A percentile compares a stretch with the other conserved stretches of the same genome.
Conservation (phyloP, 176 grass and related monocot genomes). For the Coix lacrymajobi region DNA sequence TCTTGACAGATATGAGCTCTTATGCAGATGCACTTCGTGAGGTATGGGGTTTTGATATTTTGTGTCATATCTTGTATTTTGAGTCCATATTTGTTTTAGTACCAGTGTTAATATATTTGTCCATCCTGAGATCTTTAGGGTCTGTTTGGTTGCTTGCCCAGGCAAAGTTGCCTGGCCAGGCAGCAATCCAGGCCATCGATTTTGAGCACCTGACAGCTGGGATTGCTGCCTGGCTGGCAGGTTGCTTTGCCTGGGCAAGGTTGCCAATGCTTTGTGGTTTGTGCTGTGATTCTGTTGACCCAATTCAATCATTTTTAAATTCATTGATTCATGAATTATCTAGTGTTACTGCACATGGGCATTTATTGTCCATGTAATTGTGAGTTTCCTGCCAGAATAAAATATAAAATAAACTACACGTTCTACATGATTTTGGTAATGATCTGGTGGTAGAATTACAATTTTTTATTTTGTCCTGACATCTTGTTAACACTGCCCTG, state of each 20-base stretch:
- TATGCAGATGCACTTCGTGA: constrained; percentile 99
- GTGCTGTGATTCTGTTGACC: neutral
- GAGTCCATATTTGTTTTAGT: neutral
- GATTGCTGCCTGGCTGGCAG: neutral
- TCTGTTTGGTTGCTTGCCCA: neutral
- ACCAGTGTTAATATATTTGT: neutral
- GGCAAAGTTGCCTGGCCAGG: neutral
- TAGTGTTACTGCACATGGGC: neutral
- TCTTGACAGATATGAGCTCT: constrained; percentile 99
- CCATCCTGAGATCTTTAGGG: neutral
- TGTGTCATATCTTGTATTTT: neutral
- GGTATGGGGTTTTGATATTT: constrained; percentile 38
- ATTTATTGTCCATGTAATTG: neutral
- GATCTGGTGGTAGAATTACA: neutral
- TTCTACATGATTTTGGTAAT: neutral
- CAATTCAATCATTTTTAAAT: neutral
- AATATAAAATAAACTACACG: neutral
- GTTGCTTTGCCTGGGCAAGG: neutral
- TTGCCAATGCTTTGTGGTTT: neutral
- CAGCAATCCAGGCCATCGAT: neutral
- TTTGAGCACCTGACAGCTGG: neutral
- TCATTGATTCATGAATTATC: neutral
- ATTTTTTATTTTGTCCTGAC: neutral
- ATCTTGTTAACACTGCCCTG: neutral
- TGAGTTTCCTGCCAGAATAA: neutral